These are phyloP conservation scores for Penicillium sp. DNA, from an alignment of 2,329 filamentous ascomycete genomes.

Conservation along the genomic window DNA sequence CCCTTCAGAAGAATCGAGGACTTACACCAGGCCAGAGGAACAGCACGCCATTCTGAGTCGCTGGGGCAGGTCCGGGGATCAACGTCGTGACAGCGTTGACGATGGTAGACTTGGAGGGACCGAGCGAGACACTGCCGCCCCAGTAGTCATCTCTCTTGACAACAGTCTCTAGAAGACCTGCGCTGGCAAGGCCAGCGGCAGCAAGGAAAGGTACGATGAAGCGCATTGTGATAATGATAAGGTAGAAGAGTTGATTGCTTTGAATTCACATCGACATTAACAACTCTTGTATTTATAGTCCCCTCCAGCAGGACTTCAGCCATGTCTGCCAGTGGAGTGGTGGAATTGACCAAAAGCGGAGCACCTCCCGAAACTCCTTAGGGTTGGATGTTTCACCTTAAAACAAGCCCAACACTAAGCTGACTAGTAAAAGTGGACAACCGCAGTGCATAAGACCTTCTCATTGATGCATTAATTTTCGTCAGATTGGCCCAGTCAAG, in stretches of 20 bases:
- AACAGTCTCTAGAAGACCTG: slow-evolving; percentile 20
- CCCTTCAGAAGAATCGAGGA: not conserved
- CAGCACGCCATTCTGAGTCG: slow-evolving; percentile 40
- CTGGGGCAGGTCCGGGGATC: slow-evolving; percentile 42
- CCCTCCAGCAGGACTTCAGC: not conserved
- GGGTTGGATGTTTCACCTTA: slow-evolving; percentile 10
- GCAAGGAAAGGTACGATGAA: slow-evolving; percentile 6
- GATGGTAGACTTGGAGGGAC: slow-evolving; percentile 41
- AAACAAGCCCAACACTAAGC: slow-evolving; percentile 4
- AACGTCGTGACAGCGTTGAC: slow-evolving; percentile 43
- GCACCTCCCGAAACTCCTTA: not conserved
- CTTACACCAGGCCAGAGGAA: slow-evolving; percentile 45
- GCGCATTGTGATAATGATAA: slow-evolving; percentile 7
- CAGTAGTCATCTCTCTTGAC: slow-evolving; percentile 37
- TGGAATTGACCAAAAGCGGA: slow-evolving; percentile 6
- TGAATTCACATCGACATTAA: not conserved
- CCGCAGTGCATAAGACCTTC: too few species aligned
- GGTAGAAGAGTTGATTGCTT: not conserved
- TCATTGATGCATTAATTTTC: slow-evolving; percentile 13
- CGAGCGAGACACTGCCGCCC: slow-evolving; percentile 43
- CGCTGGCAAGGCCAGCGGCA: slow-evolving; percentile 10
- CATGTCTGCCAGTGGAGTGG: not conserved
- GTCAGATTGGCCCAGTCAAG: not conserved
- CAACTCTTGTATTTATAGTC: not conserved
- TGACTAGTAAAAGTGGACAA: not conserved